A percentile compares a stretch with the other conserved stretches of the same genome.
These are phyloP conservation scores for Chlorociboria aeruginascens DNA, from an alignment of 495 filamentous ascomycete genomes.

Conservation along the genomic window DNA sequence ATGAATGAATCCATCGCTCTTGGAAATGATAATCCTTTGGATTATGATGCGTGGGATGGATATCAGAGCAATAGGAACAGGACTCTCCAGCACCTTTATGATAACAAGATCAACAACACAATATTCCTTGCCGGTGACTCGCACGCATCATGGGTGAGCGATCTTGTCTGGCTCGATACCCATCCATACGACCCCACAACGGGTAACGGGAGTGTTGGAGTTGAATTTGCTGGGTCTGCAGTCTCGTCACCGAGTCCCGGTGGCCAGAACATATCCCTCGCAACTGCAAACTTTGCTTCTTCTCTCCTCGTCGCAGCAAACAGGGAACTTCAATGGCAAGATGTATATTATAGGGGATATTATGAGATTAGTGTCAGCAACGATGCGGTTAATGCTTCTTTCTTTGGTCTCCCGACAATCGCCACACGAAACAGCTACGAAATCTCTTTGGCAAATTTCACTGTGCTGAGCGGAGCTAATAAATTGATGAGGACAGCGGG, in stretches of 20 bases:
- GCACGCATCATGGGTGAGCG: slow-evolving; percentile 53
- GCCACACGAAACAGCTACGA: slow-evolving; percentile 34
- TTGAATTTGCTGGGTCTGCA: slow-evolving; percentile 55
- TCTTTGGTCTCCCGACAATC: slow-evolving; percentile 41
- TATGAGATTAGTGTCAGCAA: slow-evolving; percentile 41
- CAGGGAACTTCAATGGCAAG: slow-evolving; percentile 53
- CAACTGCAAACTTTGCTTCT: slow-evolving; percentile 27
- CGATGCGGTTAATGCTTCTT: slow-evolving; percentile 37
- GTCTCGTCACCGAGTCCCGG: slow-evolving; percentile 40
- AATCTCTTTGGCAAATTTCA: slow-evolving; percentile 46
- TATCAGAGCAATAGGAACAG: slow-evolving; percentile 53
- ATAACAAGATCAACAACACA: slow-evolving; percentile 52
- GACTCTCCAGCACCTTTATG: slow-evolving; percentile 41
- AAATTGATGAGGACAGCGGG: slow-evolving; percentile 33
- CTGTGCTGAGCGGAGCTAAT: slow-evolving; percentile 43
- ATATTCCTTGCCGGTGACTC: slow-evolving; percentile 54
- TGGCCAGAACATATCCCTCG: slow-evolving; percentile 36
- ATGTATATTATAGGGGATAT: slow-evolving; percentile 55
- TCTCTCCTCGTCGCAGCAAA: slow-evolving; percentile 36
- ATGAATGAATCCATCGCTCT: slow-evolving; percentile 34
- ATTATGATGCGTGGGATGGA: slow-evolving; percentile 53
- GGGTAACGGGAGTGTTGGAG: slow-evolving; percentile 46
- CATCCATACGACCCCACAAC: slow-evolving; percentile 42
- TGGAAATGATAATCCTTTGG: slow-evolving; percentile 35
- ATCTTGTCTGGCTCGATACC: slow-evolving; percentile 51